phyloP scores from a whole-genome alignment of 495 filamentous ascomycete genomes.

The Jackrogersella multiformis region DNA sequence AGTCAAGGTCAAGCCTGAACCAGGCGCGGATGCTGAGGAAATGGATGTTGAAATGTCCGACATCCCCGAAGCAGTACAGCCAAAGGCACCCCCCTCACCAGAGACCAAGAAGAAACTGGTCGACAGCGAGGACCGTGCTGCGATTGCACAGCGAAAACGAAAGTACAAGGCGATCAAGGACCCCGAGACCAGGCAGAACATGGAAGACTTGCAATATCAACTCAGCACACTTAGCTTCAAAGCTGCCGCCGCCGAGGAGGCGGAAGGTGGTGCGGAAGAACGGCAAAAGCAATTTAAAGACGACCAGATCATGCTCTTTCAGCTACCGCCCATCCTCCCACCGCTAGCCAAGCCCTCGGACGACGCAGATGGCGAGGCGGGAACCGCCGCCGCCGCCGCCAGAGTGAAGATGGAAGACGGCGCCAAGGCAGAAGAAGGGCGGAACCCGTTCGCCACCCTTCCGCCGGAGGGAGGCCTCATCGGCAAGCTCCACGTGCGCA shows the following conservation, averaged over 20 bases:
- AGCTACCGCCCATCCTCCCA: conserved; percentile 69
- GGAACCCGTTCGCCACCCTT: conserved; percentile 41
- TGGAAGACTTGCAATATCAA: conserved; percentile 46
- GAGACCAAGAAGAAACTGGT: conserved; percentile 45
- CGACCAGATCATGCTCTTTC: conserved; percentile 69
- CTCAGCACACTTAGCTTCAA: conserved; percentile 46
- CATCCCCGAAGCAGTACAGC: conserved; percentile 46
- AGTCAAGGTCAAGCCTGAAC: conserved; percentile 47
- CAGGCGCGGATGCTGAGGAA: conserved; percentile 42
- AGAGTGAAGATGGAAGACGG: conserved; percentile 45
- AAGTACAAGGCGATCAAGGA: conserved; percentile 49
- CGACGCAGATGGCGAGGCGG: conserved; percentile 29
- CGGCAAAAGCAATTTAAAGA: conserved; percentile 43
- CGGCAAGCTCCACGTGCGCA: conserved; percentile 67
- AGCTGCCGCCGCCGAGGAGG: conserved; percentile 19
- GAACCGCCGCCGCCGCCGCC: conserved; percentile 33
- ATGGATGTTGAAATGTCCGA: conserved; percentile 50
- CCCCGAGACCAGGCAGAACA: conserved; percentile 47
- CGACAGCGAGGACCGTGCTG: conserved; percentile 8
- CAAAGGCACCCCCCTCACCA: conserved; percentile 45
- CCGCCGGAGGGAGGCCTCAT: conserved; percentile 58
- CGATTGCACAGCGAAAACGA: conserved; percentile 36
- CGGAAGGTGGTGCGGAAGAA: conserved; percentile 28
- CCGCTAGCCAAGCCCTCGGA: conserved; percentile 53
- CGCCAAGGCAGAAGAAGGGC: conserved; percentile 32